These are phyloP conservation scores for Bromus sterilis DNA, from an alignment of 176 grass and related monocot species.

Conservation along the genomic window DNA sequence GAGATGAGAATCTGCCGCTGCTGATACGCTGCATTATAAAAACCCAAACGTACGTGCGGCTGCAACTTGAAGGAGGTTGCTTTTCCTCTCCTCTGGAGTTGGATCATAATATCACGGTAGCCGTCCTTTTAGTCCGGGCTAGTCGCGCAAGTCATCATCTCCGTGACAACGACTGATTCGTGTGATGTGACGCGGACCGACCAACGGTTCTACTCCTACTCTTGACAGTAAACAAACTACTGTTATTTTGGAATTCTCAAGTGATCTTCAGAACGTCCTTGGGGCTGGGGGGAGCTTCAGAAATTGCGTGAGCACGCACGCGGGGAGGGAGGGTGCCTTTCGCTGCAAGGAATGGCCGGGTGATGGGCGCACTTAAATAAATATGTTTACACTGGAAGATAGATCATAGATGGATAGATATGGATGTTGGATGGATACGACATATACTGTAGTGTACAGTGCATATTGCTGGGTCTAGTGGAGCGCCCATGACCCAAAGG, in stretches of 20 bases:
- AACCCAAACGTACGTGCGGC: neutral
- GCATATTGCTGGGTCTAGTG: neutral
- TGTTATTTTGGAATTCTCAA: neutral
- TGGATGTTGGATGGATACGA: no score
- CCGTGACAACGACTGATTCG: neutral
- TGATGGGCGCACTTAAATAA: no score
- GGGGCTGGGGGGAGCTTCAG: no score
- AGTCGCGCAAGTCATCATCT: neutral
- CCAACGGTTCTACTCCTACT: neutral
- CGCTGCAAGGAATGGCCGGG: no score
- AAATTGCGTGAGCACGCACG: no score
- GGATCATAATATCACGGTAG: no score
- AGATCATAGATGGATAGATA: no score
- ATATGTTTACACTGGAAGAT: no score
- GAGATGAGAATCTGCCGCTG: slow-evolving; percentile 13
- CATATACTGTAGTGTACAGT: no score
- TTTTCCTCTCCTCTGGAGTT: neutral
- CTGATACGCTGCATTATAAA: neutral
- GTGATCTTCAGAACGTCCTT: neutral
- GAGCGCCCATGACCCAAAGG: neutral
- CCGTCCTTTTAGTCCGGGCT: neutral
- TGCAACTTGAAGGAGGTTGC: neutral
- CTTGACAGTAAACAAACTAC: neutral
- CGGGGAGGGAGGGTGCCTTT: no score
- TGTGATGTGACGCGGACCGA: neutral